Evolutionary conservation across 805 yeast species (phyloP).

Genomic region (Lachancea sp.): DNA sequence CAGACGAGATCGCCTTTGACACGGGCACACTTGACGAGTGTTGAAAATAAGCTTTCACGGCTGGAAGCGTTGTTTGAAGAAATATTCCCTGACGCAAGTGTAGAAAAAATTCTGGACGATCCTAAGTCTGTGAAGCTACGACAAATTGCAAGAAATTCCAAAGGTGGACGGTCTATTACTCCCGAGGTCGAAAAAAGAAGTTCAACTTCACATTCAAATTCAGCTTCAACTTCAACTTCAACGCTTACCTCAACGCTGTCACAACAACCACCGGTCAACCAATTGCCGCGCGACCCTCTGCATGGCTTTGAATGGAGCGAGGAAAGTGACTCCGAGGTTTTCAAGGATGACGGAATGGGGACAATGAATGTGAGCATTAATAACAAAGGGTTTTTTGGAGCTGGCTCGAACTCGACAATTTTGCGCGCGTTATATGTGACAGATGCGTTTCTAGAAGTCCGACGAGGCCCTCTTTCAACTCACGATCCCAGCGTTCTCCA

Average conservation of each 20-base stretch:
- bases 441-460: background rate
- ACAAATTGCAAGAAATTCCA: background rate
- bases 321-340: slow-evolving; percentile 32
- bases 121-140: background rate
- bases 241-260: background rate
- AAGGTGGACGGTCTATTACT: no score
- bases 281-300: slow-evolving; percentile 39
- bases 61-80: slow-evolving; percentile 41
- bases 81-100: slow-evolving; percentile 41
- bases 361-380: slow-evolving; percentile 45
- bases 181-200: no score
- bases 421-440: slow-evolving; percentile 37
- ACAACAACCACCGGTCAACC: slow-evolving; percentile 26
- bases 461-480: background rate
- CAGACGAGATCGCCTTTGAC: slow-evolving; percentile 76
- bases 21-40: slow-evolving; percentile 69
- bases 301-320: slow-evolving; percentile 58
- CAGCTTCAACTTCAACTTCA: background rate
- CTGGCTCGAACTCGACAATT: slow-evolving; percentile 53
- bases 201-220: background rate
- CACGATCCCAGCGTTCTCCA: slow-evolving; percentile 3
- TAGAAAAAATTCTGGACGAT: slow-evolving; percentile 35
- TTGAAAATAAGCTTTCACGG: slow-evolving; percentile 50
- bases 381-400: slow-evolving; percentile 60
- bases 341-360: slow-evolving; percentile 54